Base-by-base conservation (phyloP, 306 rosid species). In the Amphicarpaea edgeworthii region DNA sequence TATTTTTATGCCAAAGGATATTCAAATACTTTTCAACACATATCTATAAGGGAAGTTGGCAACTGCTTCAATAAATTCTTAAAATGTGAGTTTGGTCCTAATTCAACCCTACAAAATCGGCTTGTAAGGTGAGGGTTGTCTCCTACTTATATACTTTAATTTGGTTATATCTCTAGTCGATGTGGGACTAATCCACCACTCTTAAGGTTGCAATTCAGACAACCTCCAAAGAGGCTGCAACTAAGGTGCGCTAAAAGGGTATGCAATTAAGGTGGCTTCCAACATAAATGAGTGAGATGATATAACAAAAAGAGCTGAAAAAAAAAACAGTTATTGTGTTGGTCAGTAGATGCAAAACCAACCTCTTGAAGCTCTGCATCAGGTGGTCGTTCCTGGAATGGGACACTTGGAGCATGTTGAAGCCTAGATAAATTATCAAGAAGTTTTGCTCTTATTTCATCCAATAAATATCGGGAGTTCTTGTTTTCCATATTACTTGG, bases 401-500 rank as follows among this genome's bases (percentile, higher is more conserved):
- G 85, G 38, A 78, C 85, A 78, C 88, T 85, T 38, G 88, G 88
- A 1, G 85, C 85, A 78, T 85, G 88, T 72, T 85, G 88, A 79
- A 85, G 81, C 75, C 75, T 69, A 38, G 85, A 81, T 41, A 85
- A 51, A 57, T 85, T 61, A 11, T 85, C 83, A 46, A 85, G 88
- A 69, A 85, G 85, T 63, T 63, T 85, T 20, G 34, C 47, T 63
- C 85, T 55, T 14, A 85, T 81, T 15, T 81, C 85, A 53, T 85
- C 85, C 83, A 85, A 66, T 74, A 75, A 78, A 23, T 65, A 58
- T 26, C 79, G 81, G 46, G 83, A 81, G 76, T 85, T 85, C 75
- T 85, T 85, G 81, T 85, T 85, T 78, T 85, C 88, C 88, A 85
- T 85, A 86, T 85, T 85, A 78, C 86, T 85, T 28, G 88, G 88